A percentile compares a stretch with the other conserved stretches of the same genome.
Evolutionary conservation across 2,329 filamentous ascomycete genomes (phyloP).

Genomic region (Claviceps humidiphila): DNA sequence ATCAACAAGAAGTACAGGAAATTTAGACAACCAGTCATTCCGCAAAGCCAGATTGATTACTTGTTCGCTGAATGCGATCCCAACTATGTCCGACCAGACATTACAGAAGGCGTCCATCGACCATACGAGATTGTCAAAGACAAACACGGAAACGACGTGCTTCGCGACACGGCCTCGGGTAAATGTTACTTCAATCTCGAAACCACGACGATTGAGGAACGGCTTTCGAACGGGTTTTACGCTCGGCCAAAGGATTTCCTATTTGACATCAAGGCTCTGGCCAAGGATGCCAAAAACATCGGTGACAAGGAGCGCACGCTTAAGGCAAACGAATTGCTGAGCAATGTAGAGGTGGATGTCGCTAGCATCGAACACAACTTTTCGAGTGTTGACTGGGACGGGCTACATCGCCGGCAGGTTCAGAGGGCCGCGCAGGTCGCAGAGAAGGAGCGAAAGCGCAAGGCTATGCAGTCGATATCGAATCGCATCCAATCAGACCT

Average conservation of each 20-base stretch:
- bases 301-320: conserved; percentile 74
- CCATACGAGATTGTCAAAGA: conserved; percentile 74
- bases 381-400: conserved; percentile 63
- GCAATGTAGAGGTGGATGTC: conserved; percentile 92
- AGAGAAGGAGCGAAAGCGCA: conserved; percentile 50
- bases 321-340: conserved; percentile 80
- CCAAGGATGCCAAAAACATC: conserved; percentile 68
- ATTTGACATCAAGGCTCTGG: conserved; percentile 70
- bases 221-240: conserved; percentile 95
- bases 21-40: conserved; percentile 70
- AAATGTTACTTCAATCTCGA: conserved; percentile 96
- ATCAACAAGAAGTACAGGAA: conserved; percentile 82
- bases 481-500: conserved; percentile 39
- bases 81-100: conserved; percentile 46
- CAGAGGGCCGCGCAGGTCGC: conserved; percentile 47
- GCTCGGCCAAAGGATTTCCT: conserved; percentile 81
- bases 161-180: conserved; percentile 59
- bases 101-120: conserved; percentile 42
- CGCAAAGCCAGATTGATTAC: conserved; percentile 62
- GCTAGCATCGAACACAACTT: conserved; percentile 59
- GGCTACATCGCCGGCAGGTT: conserved; percentile 60
- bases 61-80: conserved; percentile 76
- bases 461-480: conserved; percentile 42
- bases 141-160: conserved; percentile 60
- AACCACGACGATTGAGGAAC: conserved; percentile 82